A percentile compares a stretch with the other conserved stretches of the same genome.
phyloP scores from a whole-genome alignment of 2,329 filamentous ascomycete genomes.

The Plectosphaerella sp. region DNA sequence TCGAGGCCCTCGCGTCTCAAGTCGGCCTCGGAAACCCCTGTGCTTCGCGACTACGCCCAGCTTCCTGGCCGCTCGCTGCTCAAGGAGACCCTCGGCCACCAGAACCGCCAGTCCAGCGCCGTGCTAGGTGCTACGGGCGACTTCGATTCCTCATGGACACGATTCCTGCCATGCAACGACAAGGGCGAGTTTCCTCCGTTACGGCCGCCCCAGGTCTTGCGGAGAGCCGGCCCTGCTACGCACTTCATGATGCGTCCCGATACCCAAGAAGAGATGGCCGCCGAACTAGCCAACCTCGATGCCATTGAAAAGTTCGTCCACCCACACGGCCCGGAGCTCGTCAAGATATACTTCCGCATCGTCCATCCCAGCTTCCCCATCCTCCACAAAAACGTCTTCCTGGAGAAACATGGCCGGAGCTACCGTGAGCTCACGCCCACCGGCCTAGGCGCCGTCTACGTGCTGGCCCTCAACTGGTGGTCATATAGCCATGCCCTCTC shows the following conservation, averaged over 20 bases:
- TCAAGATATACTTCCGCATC: conserved; percentile 55
- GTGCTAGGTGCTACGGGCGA: conserved; percentile 8
- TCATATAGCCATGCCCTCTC: conserved; percentile 40
- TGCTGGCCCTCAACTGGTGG: conserved; percentile 48
- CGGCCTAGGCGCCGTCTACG: conserved; percentile 46
- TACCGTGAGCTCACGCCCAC: conserved; percentile 47
- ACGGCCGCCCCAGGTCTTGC: conserved; percentile 4
- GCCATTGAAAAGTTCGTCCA: conserved; percentile 51
- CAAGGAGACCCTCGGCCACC: conserved; percentile 10
- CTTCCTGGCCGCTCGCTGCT: conserved; percentile 7
- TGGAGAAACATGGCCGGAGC: conserved; percentile 46
- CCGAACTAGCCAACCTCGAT: conserved; percentile 24
- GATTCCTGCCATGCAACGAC: conserved; percentile 3
- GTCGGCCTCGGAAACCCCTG: not conserved
- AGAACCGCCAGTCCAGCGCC: conserved; percentile 10
- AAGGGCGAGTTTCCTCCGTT: conserved; percentile 3
- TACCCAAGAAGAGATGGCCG: conserved; percentile 8
- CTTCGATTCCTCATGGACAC: conserved; percentile 8
- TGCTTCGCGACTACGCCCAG: conserved; percentile 6
- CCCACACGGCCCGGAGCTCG: conserved; percentile 50
- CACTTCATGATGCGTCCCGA: conserved; percentile 9
- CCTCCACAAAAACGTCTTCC: conserved; percentile 46
- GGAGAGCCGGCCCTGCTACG: conserved; percentile 4
- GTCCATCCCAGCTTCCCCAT: conserved; percentile 49
- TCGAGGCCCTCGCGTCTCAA: too few species aligned